These are phyloP conservation scores for Phialophora expanda DNA, from an alignment of 2,329 filamentous ascomycete genomes.

Conservation along the genomic window DNA sequence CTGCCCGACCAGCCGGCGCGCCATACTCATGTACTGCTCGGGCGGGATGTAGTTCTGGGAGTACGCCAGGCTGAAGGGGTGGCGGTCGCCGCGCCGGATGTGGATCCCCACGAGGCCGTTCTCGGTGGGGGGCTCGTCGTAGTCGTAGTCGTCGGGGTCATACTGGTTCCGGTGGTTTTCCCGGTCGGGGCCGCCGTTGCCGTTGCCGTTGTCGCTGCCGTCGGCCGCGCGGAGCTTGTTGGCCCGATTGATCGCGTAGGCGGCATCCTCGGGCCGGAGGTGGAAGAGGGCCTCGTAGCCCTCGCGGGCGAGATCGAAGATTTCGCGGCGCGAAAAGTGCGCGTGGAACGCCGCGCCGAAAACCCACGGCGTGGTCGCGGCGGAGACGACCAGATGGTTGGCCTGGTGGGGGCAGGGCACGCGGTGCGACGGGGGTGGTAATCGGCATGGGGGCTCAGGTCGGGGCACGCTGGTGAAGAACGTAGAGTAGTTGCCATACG, in stretches of 20 bases:
- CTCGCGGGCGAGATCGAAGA: constrained; percentile 70
- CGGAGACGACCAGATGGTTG: constrained; percentile 74
- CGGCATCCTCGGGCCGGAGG: constrained; percentile 68
- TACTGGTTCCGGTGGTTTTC: constrained; percentile 25
- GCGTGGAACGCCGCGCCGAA: constrained; percentile 66
- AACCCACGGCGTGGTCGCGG: constrained; percentile 67
- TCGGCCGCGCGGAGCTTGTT: constrained; percentile 55
- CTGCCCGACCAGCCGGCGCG: constrained; percentile 53
- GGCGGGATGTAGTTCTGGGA: constrained; percentile 77
- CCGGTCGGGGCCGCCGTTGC: neutral
- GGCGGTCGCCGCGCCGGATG: constrained; percentile 78
- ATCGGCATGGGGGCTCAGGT: constrained; percentile 68
- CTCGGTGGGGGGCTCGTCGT: constrained; percentile 41
- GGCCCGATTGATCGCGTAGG: constrained; percentile 67
- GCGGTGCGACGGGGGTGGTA: constrained; percentile 75
- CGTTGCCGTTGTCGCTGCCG: neutral
- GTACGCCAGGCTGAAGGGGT: constrained; percentile 78
- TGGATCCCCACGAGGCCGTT: constrained; percentile 72
- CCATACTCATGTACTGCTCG: constrained; percentile 68
- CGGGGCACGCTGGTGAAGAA: constrained; percentile 65
- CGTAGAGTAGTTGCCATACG: constrained; percentile 74
- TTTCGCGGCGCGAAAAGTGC: constrained; percentile 62
- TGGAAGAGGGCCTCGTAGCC: constrained; percentile 77
- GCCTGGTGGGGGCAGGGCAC: constrained; percentile 79
- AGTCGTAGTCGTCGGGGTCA: constrained; percentile 38